These are phyloP conservation scores for Megacollybia platyphylla DNA, from an alignment of 1,284 basidiomycete genomes.

Conservation along the genomic window DNA sequence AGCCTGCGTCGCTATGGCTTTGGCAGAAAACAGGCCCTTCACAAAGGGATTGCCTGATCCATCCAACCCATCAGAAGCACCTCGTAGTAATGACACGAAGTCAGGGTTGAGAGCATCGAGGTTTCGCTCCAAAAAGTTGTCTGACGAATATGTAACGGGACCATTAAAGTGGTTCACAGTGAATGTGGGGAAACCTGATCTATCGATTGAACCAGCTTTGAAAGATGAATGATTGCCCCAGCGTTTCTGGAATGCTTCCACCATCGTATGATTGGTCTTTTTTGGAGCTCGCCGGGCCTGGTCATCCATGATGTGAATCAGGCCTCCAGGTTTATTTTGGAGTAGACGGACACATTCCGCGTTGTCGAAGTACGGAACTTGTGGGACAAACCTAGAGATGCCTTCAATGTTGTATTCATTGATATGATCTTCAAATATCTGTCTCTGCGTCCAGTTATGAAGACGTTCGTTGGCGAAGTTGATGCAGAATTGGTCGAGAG, in stretches of 20 bases:
- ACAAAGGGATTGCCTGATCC: slow-evolving; percentile 83
- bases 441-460: slow-evolving; percentile 74
- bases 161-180: slow-evolving; percentile 89
- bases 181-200: slow-evolving; percentile 78
- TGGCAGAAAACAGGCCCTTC: slow-evolving; percentile 78
- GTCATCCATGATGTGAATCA: slow-evolving; percentile 97
- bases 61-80: slow-evolving; percentile 44
- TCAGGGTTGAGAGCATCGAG: slow-evolving; percentile 86
- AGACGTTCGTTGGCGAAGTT: slow-evolving; percentile 92
- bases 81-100: slow-evolving; percentile 82
- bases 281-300: slow-evolving; percentile 79
- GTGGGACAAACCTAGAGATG: slow-evolving; percentile 60
- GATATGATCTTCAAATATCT: slow-evolving; percentile 68
- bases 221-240: slow-evolving; percentile 92
- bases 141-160: slow-evolving; percentile 83
- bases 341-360: slow-evolving; percentile 81
- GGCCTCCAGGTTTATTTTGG: slow-evolving; percentile 79
- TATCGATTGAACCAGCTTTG: slow-evolving; percentile 66
- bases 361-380: slow-evolving; percentile 84
- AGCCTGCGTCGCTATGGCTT: slow-evolving; percentile 80
- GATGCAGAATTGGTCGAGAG: slow-evolving; percentile 91
- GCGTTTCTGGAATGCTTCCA: slow-evolving; percentile 87
- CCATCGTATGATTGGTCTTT: slow-evolving; percentile 90
- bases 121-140: slow-evolving; percentile 84
- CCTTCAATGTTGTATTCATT: slow-evolving; percentile 81